Evolutionary conservation across 2,329 filamentous ascomycete species (phyloP).

Genomic region (Colletotrichum incanum): DNA sequence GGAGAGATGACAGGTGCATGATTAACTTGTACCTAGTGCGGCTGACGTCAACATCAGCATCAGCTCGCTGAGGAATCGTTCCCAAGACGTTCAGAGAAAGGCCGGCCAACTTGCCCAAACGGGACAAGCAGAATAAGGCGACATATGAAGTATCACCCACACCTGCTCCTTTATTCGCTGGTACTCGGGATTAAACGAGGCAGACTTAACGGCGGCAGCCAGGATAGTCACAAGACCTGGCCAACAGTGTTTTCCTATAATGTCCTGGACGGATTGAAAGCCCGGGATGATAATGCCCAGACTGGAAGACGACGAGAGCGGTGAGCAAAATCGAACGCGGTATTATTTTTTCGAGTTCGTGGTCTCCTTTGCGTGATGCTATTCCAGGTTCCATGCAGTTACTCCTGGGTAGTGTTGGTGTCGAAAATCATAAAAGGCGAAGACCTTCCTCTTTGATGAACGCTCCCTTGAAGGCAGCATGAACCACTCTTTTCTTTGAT

Average conservation of each 20-base stretch:
- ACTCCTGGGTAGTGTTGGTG: background rate
- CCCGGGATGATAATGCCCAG: slow-evolving; percentile 8
- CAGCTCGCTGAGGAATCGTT: background rate
- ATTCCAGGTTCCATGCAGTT: background rate
- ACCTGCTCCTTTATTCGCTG: slow-evolving; percentile 32
- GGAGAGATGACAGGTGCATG: background rate
- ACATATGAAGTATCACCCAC: slow-evolving; percentile 43
- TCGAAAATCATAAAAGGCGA: slow-evolving; percentile 7
- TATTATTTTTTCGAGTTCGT: background rate
- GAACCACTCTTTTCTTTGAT: background rate
- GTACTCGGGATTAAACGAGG: slow-evolving; percentile 40
- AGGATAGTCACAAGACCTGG: slow-evolving; percentile 31
- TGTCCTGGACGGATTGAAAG: slow-evolving; percentile 6
- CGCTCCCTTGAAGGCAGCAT: background rate
- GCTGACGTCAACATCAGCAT: slow-evolving; percentile 35
- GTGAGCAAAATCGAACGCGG: slow-evolving; percentile 10
- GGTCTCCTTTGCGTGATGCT: background rate
- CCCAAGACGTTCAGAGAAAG: background rate
- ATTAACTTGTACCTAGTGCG: slow-evolving; percentile 11
- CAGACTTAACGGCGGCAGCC: slow-evolving; percentile 23
- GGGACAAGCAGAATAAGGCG: slow-evolving; percentile 37
- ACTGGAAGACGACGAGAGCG: slow-evolving; percentile 6
- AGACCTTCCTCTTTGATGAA: no score
- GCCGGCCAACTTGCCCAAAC: slow-evolving; percentile 22
- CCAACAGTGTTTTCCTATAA: slow-evolving; percentile 15